phyloP scores from a whole-genome alignment of 1,284 basidiomycete genomes.

The Omphalotus olearius region DNA sequence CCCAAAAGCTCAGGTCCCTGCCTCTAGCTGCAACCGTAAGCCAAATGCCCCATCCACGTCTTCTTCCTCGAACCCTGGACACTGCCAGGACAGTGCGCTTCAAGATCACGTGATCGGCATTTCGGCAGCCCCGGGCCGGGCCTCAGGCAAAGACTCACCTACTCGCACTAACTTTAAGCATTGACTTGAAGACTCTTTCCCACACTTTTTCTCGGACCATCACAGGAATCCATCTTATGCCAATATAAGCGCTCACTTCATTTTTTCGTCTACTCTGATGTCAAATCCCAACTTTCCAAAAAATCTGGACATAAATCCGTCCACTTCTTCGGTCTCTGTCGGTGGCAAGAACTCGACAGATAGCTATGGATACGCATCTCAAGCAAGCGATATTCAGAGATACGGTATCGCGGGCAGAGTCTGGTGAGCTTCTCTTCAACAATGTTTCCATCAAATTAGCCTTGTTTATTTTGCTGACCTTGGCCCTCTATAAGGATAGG shows the following conservation, averaged over 20 bases:
- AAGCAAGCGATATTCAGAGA: conserved; percentile 54
- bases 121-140: too few relatives aligned
- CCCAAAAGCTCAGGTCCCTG: too few relatives aligned
- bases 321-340: conserved; percentile 10
- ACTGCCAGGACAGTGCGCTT: too few relatives aligned
- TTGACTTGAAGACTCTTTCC: too few relatives aligned
- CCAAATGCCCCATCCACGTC: too few relatives aligned
- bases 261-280: conserved; percentile 10
- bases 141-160: too few relatives aligned
- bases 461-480: background rate
- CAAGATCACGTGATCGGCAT: too few relatives aligned
- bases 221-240: too few relatives aligned
- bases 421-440: conserved; percentile 39
- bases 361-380: conserved; percentile 28
- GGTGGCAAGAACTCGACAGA: background rate
- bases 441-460: background rate
- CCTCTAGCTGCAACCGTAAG: too few relatives aligned
- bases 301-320: conserved; percentile 37
- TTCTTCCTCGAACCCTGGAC: too few relatives aligned
- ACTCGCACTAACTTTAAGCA: too few relatives aligned
- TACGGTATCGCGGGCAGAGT: conserved; percentile 77
- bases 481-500: conserved; percentile 35
- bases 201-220: too few relatives aligned
- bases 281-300: conserved; percentile 36
- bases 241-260: background rate